phyloP scores from a whole-genome alignment of 1,284 basidiomycete species.

The Hemileia vastatrix region DNA sequence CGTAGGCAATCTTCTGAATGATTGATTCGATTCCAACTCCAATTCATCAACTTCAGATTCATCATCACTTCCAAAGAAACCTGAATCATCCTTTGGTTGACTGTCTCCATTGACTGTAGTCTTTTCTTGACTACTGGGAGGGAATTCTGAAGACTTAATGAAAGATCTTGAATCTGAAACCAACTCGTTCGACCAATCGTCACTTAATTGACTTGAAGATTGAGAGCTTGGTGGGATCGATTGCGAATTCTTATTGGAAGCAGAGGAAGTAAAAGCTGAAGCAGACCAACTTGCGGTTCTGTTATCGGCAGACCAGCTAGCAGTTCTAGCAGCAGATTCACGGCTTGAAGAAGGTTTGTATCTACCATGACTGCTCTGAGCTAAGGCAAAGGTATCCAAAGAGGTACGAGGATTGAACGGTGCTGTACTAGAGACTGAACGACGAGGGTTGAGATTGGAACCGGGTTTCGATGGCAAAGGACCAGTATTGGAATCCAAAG shows the following conservation, averaged over 20 bases:
- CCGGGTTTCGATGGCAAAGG: not conserved
- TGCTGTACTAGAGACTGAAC: not conserved
- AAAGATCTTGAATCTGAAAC: not conserved
- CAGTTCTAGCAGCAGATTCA: not conserved
- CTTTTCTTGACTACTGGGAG: not conserved
- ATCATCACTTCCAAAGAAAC: not conserved
- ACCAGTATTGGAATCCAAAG: not conserved
- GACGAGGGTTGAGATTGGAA: not conserved
- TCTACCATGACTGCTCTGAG: not conserved
- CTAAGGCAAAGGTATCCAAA: not conserved
- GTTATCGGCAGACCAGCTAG: not conserved
- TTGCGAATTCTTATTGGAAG: too few species aligned
- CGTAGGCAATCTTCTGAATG: too few species aligned
- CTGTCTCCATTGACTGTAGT: not conserved
- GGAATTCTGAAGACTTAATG: not conserved
- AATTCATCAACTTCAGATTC: not conserved
- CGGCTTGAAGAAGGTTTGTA: not conserved
- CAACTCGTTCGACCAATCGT: not conserved
- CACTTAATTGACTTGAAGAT: not conserved
- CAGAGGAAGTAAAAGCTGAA: too few species aligned
- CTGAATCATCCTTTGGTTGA: not conserved
- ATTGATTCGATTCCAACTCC: not conserved
- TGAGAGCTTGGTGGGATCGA: not conserved
- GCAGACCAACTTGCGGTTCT: too few species aligned
- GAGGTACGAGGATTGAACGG: not conserved